Evolutionary conservation across 129 eudicot species (phyloP).

Genomic region (Tagetes patula): DNA sequence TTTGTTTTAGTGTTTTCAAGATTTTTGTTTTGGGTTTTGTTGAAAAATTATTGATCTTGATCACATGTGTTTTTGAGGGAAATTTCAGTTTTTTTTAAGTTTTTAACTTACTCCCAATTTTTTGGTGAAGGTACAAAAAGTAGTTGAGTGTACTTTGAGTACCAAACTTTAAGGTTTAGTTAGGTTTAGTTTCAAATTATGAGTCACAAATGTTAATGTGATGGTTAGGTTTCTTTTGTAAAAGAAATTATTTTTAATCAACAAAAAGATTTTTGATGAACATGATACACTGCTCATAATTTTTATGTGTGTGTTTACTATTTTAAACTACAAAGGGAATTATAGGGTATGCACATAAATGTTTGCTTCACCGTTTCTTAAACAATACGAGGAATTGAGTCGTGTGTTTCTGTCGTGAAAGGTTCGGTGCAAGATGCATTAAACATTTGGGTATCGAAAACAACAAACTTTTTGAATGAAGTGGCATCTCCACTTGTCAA

Average conservation of each 20-base stretch:
- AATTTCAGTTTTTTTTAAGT: neutral
- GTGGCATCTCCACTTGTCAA: conserved; percentile 83
- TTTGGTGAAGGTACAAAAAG: neutral
- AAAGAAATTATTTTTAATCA: neutral
- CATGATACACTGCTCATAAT: neutral
- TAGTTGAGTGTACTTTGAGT: conserved; percentile 19
- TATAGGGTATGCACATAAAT: neutral
- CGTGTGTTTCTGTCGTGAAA: conserved; percentile 34
- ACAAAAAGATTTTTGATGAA: neutral
- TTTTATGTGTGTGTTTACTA: neutral
- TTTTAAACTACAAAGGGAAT: neutral
- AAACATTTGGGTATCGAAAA: conserved; percentile 74
- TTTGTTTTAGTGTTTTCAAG: conserved; percentile 13
- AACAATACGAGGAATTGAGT: conserved; percentile 5
- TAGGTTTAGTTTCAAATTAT: conserved; percentile 7
- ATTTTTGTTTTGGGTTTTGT: conserved; percentile 20
- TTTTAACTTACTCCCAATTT: conserved; percentile 18
- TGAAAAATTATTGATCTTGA: conserved; percentile 22
- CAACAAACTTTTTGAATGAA: conserved; percentile 72
- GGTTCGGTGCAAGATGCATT: conserved; percentile 79
- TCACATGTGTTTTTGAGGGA: neutral
- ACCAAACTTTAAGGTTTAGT: conserved; percentile 3
- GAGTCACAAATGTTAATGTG: conserved; percentile 16
- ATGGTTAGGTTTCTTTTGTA: neutral
- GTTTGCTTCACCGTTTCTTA: neutral